Evolutionary conservation across 2,329 filamentous ascomycete genomes (phyloP), one percentile per base, ranked within the genome.

Genomic region (Talaromyces albobiverticillius): DNA sequence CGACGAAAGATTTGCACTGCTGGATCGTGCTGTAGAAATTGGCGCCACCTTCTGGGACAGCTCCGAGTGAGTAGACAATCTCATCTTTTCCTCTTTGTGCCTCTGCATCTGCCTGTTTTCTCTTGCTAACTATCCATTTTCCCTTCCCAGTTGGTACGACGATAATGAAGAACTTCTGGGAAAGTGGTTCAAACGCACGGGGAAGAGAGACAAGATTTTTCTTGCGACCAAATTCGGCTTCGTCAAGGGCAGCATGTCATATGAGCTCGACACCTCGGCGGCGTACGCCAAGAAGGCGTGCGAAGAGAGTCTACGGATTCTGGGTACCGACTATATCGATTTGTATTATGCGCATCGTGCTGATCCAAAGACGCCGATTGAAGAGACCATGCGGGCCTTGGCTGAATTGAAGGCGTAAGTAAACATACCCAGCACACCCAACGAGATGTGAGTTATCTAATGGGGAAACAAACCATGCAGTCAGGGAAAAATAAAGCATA

Each of bases 401-500:
- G 71, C 67, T 13, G 70, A 76, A 53, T 63, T 80, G 1, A 70
- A 76, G 55, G 40, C 22, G 52, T 54, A 45, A 13, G 52, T 9
- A 18, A 25, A 4, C 2, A 7, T 3, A 2, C 13, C 10, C 9
- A 11, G 5, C 11, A 9, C 1, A 25, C 6, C 5, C n/a, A 23
- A 25, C 22, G 10, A 22, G 8, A 25, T 42, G 18, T 14, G 9
- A 20, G 26, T 25, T 23, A 16, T 40, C 18, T 18, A 9, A 23
- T 29, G 25, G 4, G 25, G 9, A 29, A 9, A 29, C 25, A 29
- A 29, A 29, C 25, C 25, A 29, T 5, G 5, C 13, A 72, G 75
- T 0, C 75, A 77, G 46, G 81, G 81, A 5, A 82, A 83, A 62
- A 78, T 83, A 61, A 71, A 72, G 43, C 70, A 81, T 60, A 67